phyloP scores from a whole-genome alignment of 768 basidiomycete genomes.

The Macrocybe gigantea region DNA sequence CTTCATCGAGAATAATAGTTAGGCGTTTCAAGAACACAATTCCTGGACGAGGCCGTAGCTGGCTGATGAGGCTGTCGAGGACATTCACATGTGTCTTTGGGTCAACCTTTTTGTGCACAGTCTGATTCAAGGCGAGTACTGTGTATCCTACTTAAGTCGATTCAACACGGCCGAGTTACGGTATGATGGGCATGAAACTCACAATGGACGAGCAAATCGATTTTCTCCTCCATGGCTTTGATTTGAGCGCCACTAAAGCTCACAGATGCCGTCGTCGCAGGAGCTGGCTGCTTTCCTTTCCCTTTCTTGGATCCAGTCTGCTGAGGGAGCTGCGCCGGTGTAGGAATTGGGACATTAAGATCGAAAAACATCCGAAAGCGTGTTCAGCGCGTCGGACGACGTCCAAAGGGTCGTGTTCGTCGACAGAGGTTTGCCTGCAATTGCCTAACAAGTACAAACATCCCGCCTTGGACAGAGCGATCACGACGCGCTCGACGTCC shows the following conservation, averaged over 20 bases:
- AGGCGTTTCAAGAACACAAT: constrained; percentile 68
- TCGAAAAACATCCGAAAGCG: constrained; percentile 52
- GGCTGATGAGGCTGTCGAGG: constrained; percentile 52
- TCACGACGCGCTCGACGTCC: too few species aligned
- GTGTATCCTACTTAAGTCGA: constrained; percentile 73
- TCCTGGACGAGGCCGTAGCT: constrained; percentile 51
- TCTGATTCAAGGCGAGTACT: constrained; percentile 73
- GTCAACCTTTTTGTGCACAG: constrained; percentile 66
- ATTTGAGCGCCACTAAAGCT: constrained; percentile 54
- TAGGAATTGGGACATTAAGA: constrained; percentile 54
- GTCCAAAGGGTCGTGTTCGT: too few species aligned
- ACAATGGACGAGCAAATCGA: constrained; percentile 74
- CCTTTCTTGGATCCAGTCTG: constrained; percentile 39
- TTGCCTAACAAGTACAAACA: too few species aligned
- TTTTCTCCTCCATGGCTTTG: constrained; percentile 48
- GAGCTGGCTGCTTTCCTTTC: constrained; percentile 45
- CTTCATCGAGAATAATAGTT: constrained; percentile 76
- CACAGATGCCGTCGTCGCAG: constrained; percentile 10
- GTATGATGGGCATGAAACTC: constrained; percentile 20
- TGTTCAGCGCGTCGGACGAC: neutral
- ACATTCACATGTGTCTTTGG: constrained; percentile 63
- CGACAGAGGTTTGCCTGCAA: too few species aligned
- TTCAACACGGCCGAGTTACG: constrained; percentile 3
- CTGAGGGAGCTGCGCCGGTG: constrained; percentile 20
- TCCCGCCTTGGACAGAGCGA: too few species aligned